Evolutionary conservation across 1,284 basidiomycete species (phyloP).

Genomic region (Stereum hirsutum): DNA sequence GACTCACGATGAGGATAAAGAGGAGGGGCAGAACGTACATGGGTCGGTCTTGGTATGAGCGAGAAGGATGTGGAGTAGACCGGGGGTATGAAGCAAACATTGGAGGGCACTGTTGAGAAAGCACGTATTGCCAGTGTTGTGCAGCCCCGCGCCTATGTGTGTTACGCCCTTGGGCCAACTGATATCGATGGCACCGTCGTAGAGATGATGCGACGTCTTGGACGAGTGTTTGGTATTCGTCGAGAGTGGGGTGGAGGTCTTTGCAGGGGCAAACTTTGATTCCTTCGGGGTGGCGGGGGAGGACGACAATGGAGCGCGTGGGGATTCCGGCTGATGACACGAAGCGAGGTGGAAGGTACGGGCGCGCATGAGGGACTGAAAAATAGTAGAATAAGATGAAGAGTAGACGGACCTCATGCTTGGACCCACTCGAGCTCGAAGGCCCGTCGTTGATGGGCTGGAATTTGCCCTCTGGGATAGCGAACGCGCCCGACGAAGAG

Average conservation of each 20-base stretch:
- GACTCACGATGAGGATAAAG: no score
- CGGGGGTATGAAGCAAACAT: conserved; percentile 90
- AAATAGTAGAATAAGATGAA: conserved; percentile 3
- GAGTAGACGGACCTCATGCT: conserved; percentile 31
- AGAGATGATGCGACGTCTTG: conserved; percentile 24
- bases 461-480: conserved; percentile 63
- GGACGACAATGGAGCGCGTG: no score
- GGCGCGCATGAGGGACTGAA: background rate
- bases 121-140: conserved; percentile 95
- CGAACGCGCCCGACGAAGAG: conserved; percentile 63
- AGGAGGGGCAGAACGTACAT: background rate
- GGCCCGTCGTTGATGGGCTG: conserved; percentile 68
- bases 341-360: background rate
- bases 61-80: conserved; percentile 66
- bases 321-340: no score
- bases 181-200: conserved; percentile 43
- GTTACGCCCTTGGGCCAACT: conserved; percentile 40
- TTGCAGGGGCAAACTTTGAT: no score
- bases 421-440: no score
- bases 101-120: conserved; percentile 96
- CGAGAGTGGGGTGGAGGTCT: no score
- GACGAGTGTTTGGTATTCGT: conserved; percentile 10
- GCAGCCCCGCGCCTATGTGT: conserved; percentile 62
- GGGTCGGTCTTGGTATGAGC: conserved; percentile 33
- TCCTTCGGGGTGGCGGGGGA: no score